Evolutionary conservation across 163 green algal species (phyloP), one percentile per base, ranked within the genome.

Genomic region (Scenedesmus sp.): DNA sequence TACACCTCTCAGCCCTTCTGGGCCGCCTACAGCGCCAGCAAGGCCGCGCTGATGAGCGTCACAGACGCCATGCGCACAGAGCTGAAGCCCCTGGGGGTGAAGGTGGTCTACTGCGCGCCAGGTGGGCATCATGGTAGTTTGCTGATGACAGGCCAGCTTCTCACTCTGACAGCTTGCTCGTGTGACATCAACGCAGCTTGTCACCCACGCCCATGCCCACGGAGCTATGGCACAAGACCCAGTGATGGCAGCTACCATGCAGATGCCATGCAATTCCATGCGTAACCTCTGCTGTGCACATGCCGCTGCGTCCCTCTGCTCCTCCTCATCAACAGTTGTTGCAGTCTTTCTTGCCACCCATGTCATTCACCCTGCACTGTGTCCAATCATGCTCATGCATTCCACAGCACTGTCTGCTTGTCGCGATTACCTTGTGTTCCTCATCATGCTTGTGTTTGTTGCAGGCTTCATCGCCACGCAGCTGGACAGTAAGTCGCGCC

Each of bases 11-110:
- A 90, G 70, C 83, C 59, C 1, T 77, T 88, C 83, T 88, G 83
- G 83, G 77, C 67, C 34, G 87, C 87, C 2, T 91, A 91, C 55
- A 91, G 55, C 54, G 81, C 93, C n/a, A 91, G 82, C 90, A 96
- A 96, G 87, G 92, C 92, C 2, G 95, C 95, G 3, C 73, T 96
- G n/a, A 93, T 94, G 79, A 86, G 34, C 10, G 15, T 96, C 56
- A 94, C 93, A 15, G 93, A 96, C 81, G 62, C 92, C 1, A 84
- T 96, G 34, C 74, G 94, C 2, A 56, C 92, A 62, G 94, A 96
- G 93, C 77, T 96, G 57, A 81, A 66, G 59, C 94, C 93, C 4
- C 94, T 95, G 15, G 87, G 87, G 20, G 89, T 96, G n/a, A 62
- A 88, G 56, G 90, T 94, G 26, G 82, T 92, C 4, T 92, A 90